Base-by-base conservation (phyloP, 306 rosid species). In the Trichosanthes truncata region DNA sequence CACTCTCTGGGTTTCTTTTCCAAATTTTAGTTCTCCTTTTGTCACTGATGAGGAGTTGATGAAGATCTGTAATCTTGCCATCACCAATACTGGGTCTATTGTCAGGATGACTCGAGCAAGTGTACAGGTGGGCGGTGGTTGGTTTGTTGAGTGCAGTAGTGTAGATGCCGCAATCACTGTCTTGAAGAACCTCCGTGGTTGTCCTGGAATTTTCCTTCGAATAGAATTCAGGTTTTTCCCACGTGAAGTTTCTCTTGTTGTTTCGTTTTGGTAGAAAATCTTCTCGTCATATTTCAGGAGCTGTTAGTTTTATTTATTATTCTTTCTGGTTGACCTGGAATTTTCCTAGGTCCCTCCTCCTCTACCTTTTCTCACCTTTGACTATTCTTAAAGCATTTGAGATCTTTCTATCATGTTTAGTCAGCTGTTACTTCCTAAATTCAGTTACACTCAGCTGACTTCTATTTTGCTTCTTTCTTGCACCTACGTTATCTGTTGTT, bases 81-180 rank as follows among this genome's bases (percentile, higher is more conserved):
- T 91, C 69, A 84, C 89, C 67, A 88, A 86, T 76, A 21, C 82
- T 18, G 97, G 93, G 33, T 87, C 91, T 87, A 84, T 88, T 76
- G 80, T 84, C 72, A 87, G 92, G 86, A 82, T 91, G 81, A 85
- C 89, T 53, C 91, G 83, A 56, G 86, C 91, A 82, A 87, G 85
- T 80, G 80, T 82, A 83, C 92, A 85, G 73, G 83, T 52, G 83
- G 92, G 91, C 52, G 86, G 89, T 81, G 88, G 93, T 87, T 91
- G 97, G 97, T 83, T 88, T 85, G 90, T 89, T 45, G 97, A 91
- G 79, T 91, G 92, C 83, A 88, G 83, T 86, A 89, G 86, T 80
- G 81, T 88, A 7, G 93, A 89, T 77, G 90, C 90, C 52, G 97
- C 93, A 23, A 83, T 83, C 78, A 82, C 90, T 55, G 46, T 86